Conservation (phyloP, 1,139 yeast species). For the Candida neerlandica region DNA sequence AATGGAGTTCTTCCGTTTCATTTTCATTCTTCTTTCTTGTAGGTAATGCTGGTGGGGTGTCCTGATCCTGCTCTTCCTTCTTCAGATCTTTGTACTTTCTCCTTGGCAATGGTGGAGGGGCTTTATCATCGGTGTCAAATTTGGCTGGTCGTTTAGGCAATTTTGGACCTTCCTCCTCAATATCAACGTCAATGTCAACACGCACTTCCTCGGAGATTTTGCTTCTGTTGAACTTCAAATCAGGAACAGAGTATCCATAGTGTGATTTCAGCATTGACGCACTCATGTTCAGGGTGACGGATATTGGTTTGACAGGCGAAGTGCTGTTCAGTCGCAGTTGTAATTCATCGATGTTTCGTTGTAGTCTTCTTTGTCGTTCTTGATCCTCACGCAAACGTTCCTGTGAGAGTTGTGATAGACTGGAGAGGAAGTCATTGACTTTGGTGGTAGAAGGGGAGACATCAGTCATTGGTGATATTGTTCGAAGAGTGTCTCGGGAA, state of each 20-base stretch:
- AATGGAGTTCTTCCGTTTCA: constrained; percentile 19
- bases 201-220: constrained; percentile 2
- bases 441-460: constrained; percentile 30
- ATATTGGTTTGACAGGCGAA: constrained; percentile 24
- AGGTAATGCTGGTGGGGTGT: neutral
- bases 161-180: constrained; percentile 12
- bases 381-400: constrained; percentile 37
- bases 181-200: constrained; percentile 13
- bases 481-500: neutral
- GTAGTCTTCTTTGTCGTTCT: constrained; percentile 33
- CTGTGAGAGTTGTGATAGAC: constrained; percentile 36
- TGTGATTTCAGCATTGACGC: constrained; percentile 7
- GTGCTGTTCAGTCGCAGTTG: constrained; percentile 28
- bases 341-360: constrained; percentile 33
- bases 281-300: constrained; percentile 4
- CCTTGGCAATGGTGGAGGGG: constrained; percentile 18
- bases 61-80: neutral
- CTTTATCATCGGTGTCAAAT: constrained; percentile 8
- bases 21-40: constrained; percentile 3
- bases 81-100: constrained; percentile 11
- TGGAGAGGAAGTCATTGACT: constrained; percentile 39
- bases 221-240: constrained; percentile 24
- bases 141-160: constrained; percentile 20
- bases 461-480: constrained; percentile 18
- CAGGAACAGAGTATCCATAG: constrained; percentile 18